Base-by-base conservation (phyloP, 2,329 filamentous ascomycete genomes). In the Knoxdaviesia capensis region DNA sequence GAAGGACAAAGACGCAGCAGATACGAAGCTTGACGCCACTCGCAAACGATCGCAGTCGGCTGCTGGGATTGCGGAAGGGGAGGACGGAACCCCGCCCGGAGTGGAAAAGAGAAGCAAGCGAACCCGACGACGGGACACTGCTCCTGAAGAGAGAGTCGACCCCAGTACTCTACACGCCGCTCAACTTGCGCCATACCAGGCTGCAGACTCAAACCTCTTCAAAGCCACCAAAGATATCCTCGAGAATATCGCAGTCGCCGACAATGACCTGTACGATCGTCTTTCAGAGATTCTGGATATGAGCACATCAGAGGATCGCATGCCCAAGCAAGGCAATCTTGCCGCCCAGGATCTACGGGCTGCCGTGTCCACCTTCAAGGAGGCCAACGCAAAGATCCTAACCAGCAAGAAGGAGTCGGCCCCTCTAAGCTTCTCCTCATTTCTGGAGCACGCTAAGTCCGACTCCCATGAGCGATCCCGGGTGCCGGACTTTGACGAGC, bases 31-130 rank as follows among this genome's bases (percentile, higher is more conserved):
- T 2, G 48, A 60, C 5, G 54, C 61, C 8, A 66, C 64, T 1
- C 63, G 73, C 41, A 78, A 78, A 52, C 63, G 74, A 40, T 78
- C 74, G 2, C 74, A 78, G 46, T 79, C 74, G 7, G 57, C 59
- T 31, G 74, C 74, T 5, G 74, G 74, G 3, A 55, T 79, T 10
- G 62, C 62, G 1, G 74, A 77, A 3, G 61, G 56, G 0, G 71
- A 75, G 6, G 74, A 78, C 41, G 74, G 78, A 33, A 65, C 62
- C 29, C 61, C 59, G 2, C 20, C 20, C 20, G 20, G 20, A 20
- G 64, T 69, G 7, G 68, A 71, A 42, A 79, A 77, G 51, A 63
- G 75, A 44, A 79, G 74, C 54, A 81, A 80, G 51, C 63, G 77
- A 40, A 74, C 74, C 31, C 66, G 76, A 38, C 68, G 73, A 11